Evolutionary conservation across 2,329 filamentous ascomycete genomes (phyloP).

Genomic region (Colletotrichum eremochloae): DNA sequence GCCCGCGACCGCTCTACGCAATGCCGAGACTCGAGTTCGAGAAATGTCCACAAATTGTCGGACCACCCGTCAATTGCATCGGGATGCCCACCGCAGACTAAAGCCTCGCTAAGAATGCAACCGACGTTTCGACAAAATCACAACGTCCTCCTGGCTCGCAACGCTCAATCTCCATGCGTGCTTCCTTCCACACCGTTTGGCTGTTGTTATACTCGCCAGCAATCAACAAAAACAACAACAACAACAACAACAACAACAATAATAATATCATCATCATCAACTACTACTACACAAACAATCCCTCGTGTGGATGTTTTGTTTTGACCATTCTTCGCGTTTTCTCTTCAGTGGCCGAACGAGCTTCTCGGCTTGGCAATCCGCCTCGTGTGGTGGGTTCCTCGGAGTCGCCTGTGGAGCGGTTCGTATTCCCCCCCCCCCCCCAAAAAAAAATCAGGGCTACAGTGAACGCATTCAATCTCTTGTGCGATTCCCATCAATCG

Average conservation of each 20-base stretch:
- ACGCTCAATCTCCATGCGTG: conserved; percentile 28
- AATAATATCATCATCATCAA: too few species aligned
- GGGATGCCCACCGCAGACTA: not conserved
- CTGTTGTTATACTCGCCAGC: not conserved
- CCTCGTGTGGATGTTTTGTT: conserved; percentile 14
- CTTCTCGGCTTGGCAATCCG: conserved; percentile 4
- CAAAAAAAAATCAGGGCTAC: conserved; percentile 6
- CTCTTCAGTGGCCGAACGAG: not conserved
- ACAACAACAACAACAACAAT: not conserved
- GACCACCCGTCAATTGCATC: not conserved
- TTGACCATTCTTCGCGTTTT: conserved; percentile 2
- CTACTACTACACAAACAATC: conserved; percentile 9
- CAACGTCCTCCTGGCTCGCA: not conserved
- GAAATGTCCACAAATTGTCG: conserved; percentile 8
- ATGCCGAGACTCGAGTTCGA: conserved; percentile 1
- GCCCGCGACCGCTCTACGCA: conserved; percentile 4
- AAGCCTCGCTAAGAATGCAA: conserved; percentile 20
- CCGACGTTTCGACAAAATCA: conserved; percentile 8
- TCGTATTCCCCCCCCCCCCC: conserved; percentile 13
- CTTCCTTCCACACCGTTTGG: conserved; percentile 9
- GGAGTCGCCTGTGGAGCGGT: conserved; percentile 18
- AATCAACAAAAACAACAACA: not conserved
- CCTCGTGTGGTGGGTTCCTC: conserved; percentile 10
- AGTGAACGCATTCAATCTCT: conserved; percentile 21
- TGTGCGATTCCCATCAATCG: conserved; percentile 31